These are phyloP conservation scores for Penicillium sp. DNA, from an alignment of 2,329 filamentous ascomycete species.

Conservation along the genomic window DNA sequence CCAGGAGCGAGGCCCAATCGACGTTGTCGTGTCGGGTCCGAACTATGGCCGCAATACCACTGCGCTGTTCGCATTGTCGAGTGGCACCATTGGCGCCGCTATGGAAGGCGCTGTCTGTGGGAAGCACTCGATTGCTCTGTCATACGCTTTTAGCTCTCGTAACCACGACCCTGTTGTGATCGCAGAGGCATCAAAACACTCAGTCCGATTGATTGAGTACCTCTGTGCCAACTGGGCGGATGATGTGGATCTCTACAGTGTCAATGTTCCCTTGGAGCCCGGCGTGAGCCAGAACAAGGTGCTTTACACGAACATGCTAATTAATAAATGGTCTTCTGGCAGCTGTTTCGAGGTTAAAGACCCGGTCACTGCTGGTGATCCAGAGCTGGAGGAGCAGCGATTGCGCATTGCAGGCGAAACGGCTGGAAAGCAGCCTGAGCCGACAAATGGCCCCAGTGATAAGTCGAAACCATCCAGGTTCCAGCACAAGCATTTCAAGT, in stretches of 20 bases:
- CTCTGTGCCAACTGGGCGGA: conserved; percentile 70
- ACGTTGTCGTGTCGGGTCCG: conserved; percentile 74
- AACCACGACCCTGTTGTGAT: conserved; percentile 83
- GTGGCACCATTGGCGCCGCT: conserved; percentile 73
- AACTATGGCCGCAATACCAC: conserved; percentile 84
- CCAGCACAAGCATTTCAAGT: conserved; percentile 87
- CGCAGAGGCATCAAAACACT: conserved; percentile 68
- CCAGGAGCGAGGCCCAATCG: conserved; percentile 65
- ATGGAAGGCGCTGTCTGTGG: conserved; percentile 73
- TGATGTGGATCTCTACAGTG: conserved; percentile 78
- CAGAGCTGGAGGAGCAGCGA: conserved; percentile 67
- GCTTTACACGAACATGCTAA: conserved; percentile 79
- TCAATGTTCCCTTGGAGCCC: conserved; percentile 84
- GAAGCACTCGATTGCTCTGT: conserved; percentile 72
- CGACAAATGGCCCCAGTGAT: conserved; percentile 28
- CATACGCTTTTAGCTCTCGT: conserved; percentile 82
- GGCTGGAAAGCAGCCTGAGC: conserved; percentile 27
- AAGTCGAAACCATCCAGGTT: conserved; percentile 47
- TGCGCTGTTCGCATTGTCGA: conserved; percentile 72
- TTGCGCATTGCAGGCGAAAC: conserved; percentile 65
- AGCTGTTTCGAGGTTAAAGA: conserved; percentile 82
- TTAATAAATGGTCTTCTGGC: conserved; percentile 84
- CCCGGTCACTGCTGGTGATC: conserved; percentile 56
- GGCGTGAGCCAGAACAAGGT: conserved; percentile 69
- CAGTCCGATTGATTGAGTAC: conserved; percentile 74